These are phyloP conservation scores for Rhizopus sp. DNA, from an alignment of 371 early-diverging fungal species.

Conservation along the genomic window DNA sequence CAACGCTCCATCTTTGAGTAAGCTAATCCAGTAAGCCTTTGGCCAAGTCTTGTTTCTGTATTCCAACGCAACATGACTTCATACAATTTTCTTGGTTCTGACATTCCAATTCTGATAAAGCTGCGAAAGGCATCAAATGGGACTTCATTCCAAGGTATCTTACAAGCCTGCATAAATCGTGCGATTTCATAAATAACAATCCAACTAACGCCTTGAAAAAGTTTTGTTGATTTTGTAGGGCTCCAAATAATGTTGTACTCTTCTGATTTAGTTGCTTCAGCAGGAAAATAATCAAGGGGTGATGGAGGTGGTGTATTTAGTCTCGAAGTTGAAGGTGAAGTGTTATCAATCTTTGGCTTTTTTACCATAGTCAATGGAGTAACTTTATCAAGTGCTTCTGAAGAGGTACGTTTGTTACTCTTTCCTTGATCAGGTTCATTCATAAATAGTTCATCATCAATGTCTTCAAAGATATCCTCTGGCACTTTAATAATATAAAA, in stretches of 20 bases:
- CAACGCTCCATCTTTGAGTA: slow-evolving; percentile 34
- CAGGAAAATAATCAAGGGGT: slow-evolving; percentile 16
- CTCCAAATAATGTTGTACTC: slow-evolving; percentile 13
- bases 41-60: slow-evolving; percentile 13
- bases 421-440: background rate
- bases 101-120: slow-evolving; percentile 23
- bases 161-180: slow-evolving; percentile 25
- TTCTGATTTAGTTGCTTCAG: background rate
- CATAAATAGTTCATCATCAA: background rate
- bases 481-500: background rate
- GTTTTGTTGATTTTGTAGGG: slow-evolving; percentile 13
- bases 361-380: background rate
- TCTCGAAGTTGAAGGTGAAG: background rate
- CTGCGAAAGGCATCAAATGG: slow-evolving; percentile 31
- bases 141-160: slow-evolving; percentile 28
- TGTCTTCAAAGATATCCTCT: slow-evolving; percentile 1
- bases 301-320: slow-evolving; percentile 21
- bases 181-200: slow-evolving; percentile 36
- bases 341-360: background rate
- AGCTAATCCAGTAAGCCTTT: slow-evolving; percentile 9
- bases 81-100: slow-evolving; percentile 24
- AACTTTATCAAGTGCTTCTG: background rate
- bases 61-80: slow-evolving; percentile 41
- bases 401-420: background rate
- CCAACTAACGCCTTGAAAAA: slow-evolving; percentile 28